These are phyloP conservation scores for Plantago rigida DNA, from an alignment of 305 asterid genomes.

Conservation along the genomic window DNA sequence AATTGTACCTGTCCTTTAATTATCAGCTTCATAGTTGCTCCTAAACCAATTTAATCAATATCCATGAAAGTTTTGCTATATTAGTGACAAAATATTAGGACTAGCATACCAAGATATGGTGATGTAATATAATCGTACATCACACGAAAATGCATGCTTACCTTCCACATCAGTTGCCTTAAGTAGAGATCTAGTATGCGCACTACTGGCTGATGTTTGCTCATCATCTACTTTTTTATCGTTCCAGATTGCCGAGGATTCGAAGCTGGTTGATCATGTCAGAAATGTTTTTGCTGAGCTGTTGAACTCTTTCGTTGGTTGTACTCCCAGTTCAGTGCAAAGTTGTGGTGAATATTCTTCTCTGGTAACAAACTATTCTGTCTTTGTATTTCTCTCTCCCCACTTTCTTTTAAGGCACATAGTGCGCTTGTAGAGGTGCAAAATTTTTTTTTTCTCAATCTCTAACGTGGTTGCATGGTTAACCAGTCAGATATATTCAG, in stretches of 20 bases:
- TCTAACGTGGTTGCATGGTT: conserved; percentile 30
- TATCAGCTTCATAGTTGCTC: no score
- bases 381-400: conserved; percentile 13
- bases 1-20: no score
- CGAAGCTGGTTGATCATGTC: conserved; percentile 55
- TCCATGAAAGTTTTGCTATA: no score
- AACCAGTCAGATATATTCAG: conserved; percentile 61
- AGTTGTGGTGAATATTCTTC: conserved; percentile 42
- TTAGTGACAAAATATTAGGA: no score
- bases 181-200: no score
- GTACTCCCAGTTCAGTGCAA: conserved; percentile 35
- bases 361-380: conserved; percentile 40
- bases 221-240: conserved; percentile 16
- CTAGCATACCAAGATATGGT: no score
- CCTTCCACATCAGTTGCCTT: no score
- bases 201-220: conserved; percentile 1
- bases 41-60: no score
- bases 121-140: no score
- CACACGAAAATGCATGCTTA: no score
- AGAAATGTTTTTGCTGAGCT: conserved; percentile 44
- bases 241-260: conserved; percentile 70
- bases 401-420: background rate
- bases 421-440: conserved; percentile 10
- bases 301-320: conserved; percentile 40
- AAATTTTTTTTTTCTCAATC: conserved; percentile 8